phyloP scores from a whole-genome alignment of 352 stramenopile genomes.

The Phytopythium aichiense region DNA sequence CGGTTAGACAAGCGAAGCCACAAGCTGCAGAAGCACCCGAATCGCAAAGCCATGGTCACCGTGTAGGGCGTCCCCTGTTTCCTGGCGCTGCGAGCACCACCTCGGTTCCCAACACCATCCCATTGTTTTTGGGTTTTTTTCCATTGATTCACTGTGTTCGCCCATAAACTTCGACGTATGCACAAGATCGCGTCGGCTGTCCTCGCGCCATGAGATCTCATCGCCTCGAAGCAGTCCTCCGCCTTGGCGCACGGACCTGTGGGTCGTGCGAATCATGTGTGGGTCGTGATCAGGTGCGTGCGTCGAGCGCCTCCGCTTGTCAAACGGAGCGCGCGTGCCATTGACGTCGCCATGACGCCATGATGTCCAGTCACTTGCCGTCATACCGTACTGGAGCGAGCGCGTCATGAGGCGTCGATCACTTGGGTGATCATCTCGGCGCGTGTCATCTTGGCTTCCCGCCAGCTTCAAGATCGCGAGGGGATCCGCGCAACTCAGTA shows the following conservation, averaged over 20 bases:
- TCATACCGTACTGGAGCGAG: neutral
- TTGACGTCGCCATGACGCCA: neutral
- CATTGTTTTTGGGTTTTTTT: no score
- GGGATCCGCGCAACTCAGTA: neutral
- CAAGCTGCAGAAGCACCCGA: constrained; percentile 84
- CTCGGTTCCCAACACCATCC: no score
- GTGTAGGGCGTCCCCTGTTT: constrained; percentile 35
- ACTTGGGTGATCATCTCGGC: neutral
- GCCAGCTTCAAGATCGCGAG: neutral
- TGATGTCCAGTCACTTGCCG: neutral
- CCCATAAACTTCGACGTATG: no score
- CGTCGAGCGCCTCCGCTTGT: neutral
- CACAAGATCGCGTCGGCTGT: no score
- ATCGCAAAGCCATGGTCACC: constrained; percentile 67
- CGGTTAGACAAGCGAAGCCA: constrained; percentile 78
- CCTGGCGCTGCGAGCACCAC: no score
- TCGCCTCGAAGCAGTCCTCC: neutral
- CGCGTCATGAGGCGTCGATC: no score
- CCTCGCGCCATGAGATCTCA: no score
- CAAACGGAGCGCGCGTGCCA: neutral
- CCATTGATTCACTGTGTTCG: no score
- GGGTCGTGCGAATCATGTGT: neutral
- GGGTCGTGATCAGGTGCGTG: neutral
- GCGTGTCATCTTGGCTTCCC: neutral
- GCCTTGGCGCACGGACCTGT: neutral